Percentiles rank a stretch among this genome's conserved stretches.
phyloP scores from a whole-genome alignment of 352 stramenopile species.

The Pythium rhizo-oryzae region DNA sequence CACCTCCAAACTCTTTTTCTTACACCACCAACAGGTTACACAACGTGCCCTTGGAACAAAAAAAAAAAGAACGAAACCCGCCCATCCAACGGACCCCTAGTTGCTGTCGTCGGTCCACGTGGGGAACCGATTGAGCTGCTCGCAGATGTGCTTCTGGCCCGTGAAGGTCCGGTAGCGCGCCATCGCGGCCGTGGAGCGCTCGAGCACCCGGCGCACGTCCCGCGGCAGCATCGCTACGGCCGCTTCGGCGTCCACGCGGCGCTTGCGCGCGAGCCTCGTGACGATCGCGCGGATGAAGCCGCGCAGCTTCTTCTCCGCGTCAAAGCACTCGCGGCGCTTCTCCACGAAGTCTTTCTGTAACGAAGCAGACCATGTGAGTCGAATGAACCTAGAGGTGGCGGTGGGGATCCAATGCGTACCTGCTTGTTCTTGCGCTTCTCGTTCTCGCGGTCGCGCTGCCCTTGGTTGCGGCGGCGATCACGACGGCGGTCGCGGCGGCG shows the following conservation, averaged over 20 bases:
- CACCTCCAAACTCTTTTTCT: too few relatives aligned
- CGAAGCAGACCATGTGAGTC: not conserved
- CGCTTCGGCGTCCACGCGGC: not conserved
- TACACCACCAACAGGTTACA: too few relatives aligned
- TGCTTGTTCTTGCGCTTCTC: slow-evolving; percentile 24
- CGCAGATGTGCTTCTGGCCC: slow-evolving; percentile 23
- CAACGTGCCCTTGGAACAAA: too few relatives aligned
- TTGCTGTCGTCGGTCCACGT: slow-evolving; percentile 6
- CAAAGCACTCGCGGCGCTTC: slow-evolving; percentile 13
- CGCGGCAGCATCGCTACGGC: slow-evolving; percentile 10
- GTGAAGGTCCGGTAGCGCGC: slow-evolving; percentile 24
- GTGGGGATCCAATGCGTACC: slow-evolving; percentile 6
- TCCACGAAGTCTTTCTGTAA: slow-evolving; percentile 13
- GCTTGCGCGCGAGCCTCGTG: not conserved
- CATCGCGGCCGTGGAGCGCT: slow-evolving; percentile 6
- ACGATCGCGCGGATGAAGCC: slow-evolving; percentile 4
- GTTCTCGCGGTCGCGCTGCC: slow-evolving; percentile 28
- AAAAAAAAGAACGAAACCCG: too few relatives aligned
- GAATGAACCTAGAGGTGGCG: not conserved
- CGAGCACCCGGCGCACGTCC: slow-evolving; percentile 15
- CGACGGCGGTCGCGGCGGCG: slow-evolving; percentile 3
- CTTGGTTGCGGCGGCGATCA: slow-evolving; percentile 17
- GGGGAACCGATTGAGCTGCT: slow-evolving; percentile 26
- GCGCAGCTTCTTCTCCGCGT: slow-evolving; percentile 12
- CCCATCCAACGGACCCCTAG: too few relatives aligned